Conservation (phyloP, 164 flowering plant species). For the Kingdonia uniflora region DNA sequence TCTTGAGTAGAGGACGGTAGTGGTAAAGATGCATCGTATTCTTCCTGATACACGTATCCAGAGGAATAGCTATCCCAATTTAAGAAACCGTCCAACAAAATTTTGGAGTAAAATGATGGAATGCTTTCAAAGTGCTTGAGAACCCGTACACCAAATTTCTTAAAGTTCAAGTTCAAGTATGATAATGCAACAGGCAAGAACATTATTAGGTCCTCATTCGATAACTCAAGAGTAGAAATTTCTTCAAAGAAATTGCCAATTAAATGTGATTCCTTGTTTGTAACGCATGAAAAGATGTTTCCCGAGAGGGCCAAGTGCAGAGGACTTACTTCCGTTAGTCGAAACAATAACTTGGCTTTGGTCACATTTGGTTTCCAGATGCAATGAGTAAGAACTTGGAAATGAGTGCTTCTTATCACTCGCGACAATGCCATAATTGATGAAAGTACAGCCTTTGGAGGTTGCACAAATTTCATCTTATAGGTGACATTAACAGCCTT, state of each 20-base stretch:
- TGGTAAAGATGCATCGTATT: slow-evolving; percentile 19
- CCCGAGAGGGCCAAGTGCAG: slow-evolving; percentile 62
- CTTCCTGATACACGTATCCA: slow-evolving; percentile 33
- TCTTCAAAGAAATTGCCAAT: slow-evolving; percentile 10
- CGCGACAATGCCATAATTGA: slow-evolving; percentile 31
- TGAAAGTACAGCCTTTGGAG: slow-evolving; percentile 23
- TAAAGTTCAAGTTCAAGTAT: slow-evolving; percentile 29
- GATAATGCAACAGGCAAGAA: slow-evolving; percentile 64
- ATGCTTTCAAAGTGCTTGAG: slow-evolving; percentile 20
- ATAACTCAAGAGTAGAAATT: slow-evolving; percentile 13
- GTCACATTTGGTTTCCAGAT: slow-evolving; percentile 27
- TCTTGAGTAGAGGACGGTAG: slow-evolving; percentile 39
- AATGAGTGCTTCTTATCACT: slow-evolving; percentile 42
- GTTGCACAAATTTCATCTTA: slow-evolving; percentile 20
- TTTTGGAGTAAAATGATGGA: slow-evolving; percentile 38
- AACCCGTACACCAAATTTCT: slow-evolving; percentile 29
- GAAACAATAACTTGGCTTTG: slow-evolving; percentile 45
- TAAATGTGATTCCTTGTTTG: slow-evolving; percentile 14
- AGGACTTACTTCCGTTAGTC: slow-evolving; percentile 51
- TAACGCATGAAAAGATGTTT: slow-evolving; percentile 20
- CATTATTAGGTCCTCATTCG: slow-evolving; percentile 53
- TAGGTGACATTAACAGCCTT: slow-evolving; percentile 37
- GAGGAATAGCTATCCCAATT: slow-evolving; percentile 62
- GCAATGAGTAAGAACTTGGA: slow-evolving; percentile 44
- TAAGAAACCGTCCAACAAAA: slow-evolving; percentile 44